These are phyloP conservation scores for Coemansia sp. DNA, from an alignment of 192 early-diverging fungal genomes.

Conservation along the genomic window DNA sequence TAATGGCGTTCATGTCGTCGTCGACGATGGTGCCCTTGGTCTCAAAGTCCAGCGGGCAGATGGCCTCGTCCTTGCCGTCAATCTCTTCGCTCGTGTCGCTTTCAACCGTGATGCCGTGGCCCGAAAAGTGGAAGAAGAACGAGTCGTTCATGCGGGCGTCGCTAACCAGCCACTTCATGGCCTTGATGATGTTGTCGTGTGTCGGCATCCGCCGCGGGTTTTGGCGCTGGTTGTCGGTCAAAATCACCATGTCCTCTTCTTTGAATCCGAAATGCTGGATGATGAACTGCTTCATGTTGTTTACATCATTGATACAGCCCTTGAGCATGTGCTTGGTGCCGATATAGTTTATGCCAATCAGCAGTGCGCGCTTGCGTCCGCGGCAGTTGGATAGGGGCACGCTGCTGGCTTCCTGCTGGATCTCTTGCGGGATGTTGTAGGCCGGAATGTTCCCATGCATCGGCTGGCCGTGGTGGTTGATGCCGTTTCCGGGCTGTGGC, in stretches of 20 bases:
- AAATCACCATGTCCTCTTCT: constrained; percentile 66
- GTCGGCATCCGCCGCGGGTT: constrained; percentile 66
- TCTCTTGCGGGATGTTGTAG: constrained; percentile 46
- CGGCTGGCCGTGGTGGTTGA: constrained; percentile 17
- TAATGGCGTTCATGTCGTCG: constrained; percentile 70
- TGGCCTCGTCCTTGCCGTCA: constrained; percentile 76
- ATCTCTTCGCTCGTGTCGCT: constrained; percentile 72
- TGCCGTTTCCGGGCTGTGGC: constrained; percentile 15
- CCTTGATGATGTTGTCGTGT: constrained; percentile 69
- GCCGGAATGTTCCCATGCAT: constrained; percentile 41
- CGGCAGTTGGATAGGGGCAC: constrained; percentile 50
- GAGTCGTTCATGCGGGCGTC: constrained; percentile 76
- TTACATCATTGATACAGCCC: constrained; percentile 85
- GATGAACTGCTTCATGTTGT: constrained; percentile 71
- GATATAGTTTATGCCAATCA: constrained; percentile 93
- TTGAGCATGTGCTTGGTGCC: constrained; percentile 59
- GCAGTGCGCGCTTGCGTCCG: constrained; percentile 75
- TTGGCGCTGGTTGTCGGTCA: constrained; percentile 73
- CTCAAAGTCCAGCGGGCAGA: constrained; percentile 66
- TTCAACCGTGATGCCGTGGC: constrained; percentile 65
- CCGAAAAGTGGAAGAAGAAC: constrained; percentile 81
- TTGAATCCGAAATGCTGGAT: constrained; percentile 62
- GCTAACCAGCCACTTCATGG: constrained; percentile 74
- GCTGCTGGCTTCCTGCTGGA: constrained; percentile 51
- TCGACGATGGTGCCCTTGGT: constrained; percentile 66